Base-by-base conservation (phyloP, 495 filamentous ascomycete species). In the Aspergillus cavernicola region DNA sequence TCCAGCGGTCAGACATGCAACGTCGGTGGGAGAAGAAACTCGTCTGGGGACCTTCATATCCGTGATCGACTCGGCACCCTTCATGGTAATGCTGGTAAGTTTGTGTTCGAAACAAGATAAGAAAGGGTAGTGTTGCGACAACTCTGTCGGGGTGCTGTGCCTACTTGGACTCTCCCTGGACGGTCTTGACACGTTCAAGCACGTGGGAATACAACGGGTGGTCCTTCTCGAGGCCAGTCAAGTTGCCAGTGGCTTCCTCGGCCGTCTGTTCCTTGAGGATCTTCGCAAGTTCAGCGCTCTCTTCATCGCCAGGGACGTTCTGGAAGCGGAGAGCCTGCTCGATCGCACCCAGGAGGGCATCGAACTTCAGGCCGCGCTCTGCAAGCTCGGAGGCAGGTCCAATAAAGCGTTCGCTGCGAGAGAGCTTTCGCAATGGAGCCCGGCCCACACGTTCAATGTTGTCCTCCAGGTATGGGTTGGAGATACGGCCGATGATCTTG, bases 391-490 rank as follows among this genome's bases (percentile, higher is more conserved):
- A 80, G 12, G 91, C 91, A 19, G 93, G 93, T 55, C 89, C 91
- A 67, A 98, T 87, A 76, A 98, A 95, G 31, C 93, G 89, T 70
- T 98, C 93, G 69, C 90, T 89, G 65, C 90, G 87, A 51, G 84
- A 84, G 12, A 97, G 79, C 79, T 98, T 98, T 67, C 93, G 84
- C 51, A 97, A 72, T 9, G 93, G 93, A 35, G 92, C 93, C 65
- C 93, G 92, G 43, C 92, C 93, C 55, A 98, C 93, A 63, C 93
- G 93, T 76, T 91, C 90, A 31, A 97, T 89, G 33, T 84, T 83
- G 71, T 98, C 93, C 66, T 95, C 86, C 35, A 98, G 80, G 65
- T 90, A 84, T n/a, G 86, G 95, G 74, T 98, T 98, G 64, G 86
- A 87, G 71, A 98, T 96, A 62, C 93, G 88, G 55, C 75, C 77